These are phyloP conservation scores for Phaeosphaeriaceae sp. DNA, from an alignment of 2,329 filamentous ascomycete species.

Conservation along the genomic window DNA sequence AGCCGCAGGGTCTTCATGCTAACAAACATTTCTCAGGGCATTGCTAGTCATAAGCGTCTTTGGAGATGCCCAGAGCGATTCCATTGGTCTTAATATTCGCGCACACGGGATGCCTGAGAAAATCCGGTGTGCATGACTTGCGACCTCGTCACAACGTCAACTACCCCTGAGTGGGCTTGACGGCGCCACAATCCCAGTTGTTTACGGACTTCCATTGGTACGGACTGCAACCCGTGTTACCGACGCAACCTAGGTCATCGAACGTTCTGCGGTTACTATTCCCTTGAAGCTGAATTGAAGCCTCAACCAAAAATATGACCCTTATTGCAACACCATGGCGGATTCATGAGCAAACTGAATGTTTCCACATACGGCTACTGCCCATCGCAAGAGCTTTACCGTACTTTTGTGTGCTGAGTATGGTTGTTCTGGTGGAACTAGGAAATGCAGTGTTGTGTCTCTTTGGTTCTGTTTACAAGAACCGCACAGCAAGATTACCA, in stretches of 20 bases:
- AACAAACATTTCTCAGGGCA: background rate
- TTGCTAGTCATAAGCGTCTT: background rate
- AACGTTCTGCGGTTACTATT: too few species aligned
- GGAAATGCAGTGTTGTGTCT: background rate
- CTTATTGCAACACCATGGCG: background rate
- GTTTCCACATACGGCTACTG: slow-evolving; percentile 1
- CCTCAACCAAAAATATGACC: background rate
- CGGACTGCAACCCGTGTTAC: background rate
- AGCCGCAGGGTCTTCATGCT: slow-evolving; percentile 2
- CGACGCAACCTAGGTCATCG: background rate
- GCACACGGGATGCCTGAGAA: background rate
- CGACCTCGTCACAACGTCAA: background rate
- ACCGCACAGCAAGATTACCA: background rate
- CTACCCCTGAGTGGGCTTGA: background rate
- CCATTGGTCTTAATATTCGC: background rate
- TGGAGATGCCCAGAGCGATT: slow-evolving; percentile 1
- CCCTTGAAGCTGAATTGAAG: too few species aligned
- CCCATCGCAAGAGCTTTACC: slow-evolving; percentile 1
- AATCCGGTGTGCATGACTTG: slow-evolving; percentile 1
- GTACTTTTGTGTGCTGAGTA: background rate
- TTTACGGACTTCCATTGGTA: background rate
- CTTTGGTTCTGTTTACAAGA: background rate
- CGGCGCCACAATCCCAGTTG: background rate
- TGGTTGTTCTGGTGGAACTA: background rate
- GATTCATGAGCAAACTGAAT: background rate